phyloP scores from a whole-genome alignment of 306 rosid genomes.

The Cotoneaster glaucophyllus region DNA sequence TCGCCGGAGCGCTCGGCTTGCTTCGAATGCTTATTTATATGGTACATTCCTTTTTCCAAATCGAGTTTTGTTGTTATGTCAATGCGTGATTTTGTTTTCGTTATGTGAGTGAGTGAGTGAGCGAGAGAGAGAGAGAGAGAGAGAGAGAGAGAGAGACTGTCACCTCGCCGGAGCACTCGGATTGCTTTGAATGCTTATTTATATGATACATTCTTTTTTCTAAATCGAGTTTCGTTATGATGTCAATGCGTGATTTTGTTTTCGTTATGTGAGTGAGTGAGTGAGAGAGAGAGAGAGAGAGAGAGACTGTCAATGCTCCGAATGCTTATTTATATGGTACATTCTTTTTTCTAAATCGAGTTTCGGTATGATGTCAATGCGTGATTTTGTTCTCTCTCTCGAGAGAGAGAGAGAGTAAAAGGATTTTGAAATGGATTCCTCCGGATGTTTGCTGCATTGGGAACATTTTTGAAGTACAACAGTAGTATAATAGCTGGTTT shows the following conservation, averaged over 20 bases:
- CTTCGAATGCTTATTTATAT: conserved; percentile 68
- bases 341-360: background rate
- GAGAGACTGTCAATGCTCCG: conserved; percentile 64
- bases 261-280: background rate
- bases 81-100: background rate
- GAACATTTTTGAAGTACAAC: background rate
- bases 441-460: background rate
- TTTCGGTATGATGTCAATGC: background rate
- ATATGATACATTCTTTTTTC: conserved; percentile 41
- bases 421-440: background rate
- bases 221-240: background rate
- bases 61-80: background rate
- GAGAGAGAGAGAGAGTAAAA: background rate
- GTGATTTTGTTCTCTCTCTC: background rate
- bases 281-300: no score
- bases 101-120: background rate
- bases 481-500: background rate
- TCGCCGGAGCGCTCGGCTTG: conserved; percentile 86
- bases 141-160: conserved; percentile 43
- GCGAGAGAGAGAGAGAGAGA: conserved; percentile 12
- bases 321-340: conserved; percentile 71
- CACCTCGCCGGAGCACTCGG: conserved; percentile 85
- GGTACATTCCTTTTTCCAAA: conserved; percentile 34
- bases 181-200: conserved; percentile 68
- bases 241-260: background rate